Conservation (phyloP, 1,284 basidiomycete genomes). For the Ceraceosorus guamensis region DNA sequence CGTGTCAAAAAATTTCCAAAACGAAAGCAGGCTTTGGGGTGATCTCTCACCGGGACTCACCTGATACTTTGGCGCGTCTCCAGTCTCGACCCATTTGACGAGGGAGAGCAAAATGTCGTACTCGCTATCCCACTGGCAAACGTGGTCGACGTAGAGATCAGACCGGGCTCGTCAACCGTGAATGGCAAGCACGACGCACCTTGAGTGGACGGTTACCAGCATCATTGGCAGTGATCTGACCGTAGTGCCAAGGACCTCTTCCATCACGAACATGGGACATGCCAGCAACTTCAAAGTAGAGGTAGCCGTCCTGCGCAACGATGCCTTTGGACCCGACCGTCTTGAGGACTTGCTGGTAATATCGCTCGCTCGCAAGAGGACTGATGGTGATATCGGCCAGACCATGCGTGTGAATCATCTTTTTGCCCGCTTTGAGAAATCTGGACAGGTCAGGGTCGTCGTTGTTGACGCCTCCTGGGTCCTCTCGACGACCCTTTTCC, state of each 20-base stretch:
- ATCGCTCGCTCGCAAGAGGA: constrained; percentile 11
- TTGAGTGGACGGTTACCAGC: constrained; percentile 11
- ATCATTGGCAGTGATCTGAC: constrained; percentile 11
- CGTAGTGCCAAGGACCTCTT: constrained; percentile 13
- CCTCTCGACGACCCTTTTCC: constrained; percentile 7
- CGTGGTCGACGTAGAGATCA: too few species aligned
- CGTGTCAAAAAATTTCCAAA: too few species aligned
- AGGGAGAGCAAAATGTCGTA: constrained; percentile 16
- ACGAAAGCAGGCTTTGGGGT: too few species aligned
- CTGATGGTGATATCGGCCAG: constrained; percentile 16
- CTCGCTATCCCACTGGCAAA: constrained; percentile 7
- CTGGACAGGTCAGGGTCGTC: constrained; percentile 18
- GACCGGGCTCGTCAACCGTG: too few species aligned
- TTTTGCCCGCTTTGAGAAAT: constrained; percentile 20
- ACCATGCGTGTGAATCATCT: constrained; percentile 28
- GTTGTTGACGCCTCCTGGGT: constrained; percentile 8
- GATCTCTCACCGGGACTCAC: too few species aligned
- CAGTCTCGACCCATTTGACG: constrained; percentile 14
- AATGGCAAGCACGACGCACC: too few species aligned
- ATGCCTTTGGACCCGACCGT: not conserved
- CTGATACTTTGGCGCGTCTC: not conserved
- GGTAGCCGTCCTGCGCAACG: constrained; percentile 14
- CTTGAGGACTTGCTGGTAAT: constrained; percentile 9
- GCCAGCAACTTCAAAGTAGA: constrained; percentile 24
- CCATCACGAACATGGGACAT: constrained; percentile 23